A percentile compares a stretch with the other conserved stretches of the same genome.
Conservation (phyloP, 2,329 filamentous ascomycete genomes). For the Epichloe aotearoae region DNA sequence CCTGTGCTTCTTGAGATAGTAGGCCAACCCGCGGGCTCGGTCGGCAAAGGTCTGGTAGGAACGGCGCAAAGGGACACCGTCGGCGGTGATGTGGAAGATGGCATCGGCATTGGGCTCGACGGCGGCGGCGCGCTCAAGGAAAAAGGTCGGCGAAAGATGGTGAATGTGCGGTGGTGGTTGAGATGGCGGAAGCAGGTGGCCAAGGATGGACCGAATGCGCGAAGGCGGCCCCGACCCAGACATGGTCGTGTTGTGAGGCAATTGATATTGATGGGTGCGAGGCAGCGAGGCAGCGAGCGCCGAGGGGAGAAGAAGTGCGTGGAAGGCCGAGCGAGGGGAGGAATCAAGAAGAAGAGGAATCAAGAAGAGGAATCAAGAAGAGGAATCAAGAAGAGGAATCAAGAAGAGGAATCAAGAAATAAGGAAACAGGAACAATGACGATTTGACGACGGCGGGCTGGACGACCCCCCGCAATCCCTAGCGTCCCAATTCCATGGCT, state of each 20-base stretch:
- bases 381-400: no score
- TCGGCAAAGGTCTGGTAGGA: conserved; percentile 75
- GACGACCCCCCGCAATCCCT: no score
- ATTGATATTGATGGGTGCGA: background rate
- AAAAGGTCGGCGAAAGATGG: conserved; percentile 74
- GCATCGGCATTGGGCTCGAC: conserved; percentile 81
- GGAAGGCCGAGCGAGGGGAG: background rate
- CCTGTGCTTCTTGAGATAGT: conserved; percentile 65
- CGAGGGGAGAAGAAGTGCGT: no score
- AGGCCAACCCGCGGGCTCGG: conserved; percentile 75
- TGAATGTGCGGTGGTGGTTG: conserved; percentile 49
- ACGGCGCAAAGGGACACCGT: conserved; percentile 58
- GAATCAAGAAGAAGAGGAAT: background rate
- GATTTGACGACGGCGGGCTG: no score
- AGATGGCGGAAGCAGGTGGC: conserved; percentile 30
- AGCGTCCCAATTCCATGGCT: no score
- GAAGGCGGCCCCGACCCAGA: conserved; percentile 49
- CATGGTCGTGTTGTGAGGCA: conserved; percentile 31
- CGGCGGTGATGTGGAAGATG: conserved; percentile 73
- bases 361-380: background rate
- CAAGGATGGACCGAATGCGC: conserved; percentile 45
- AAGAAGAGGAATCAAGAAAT: no score
- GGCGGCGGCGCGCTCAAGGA: conserved; percentile 69
- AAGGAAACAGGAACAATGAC: no score
- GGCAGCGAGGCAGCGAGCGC: no score